phyloP scores from a whole-genome alignment of 805 yeast genomes.

The Diddensiella caesifluorescens region DNA sequence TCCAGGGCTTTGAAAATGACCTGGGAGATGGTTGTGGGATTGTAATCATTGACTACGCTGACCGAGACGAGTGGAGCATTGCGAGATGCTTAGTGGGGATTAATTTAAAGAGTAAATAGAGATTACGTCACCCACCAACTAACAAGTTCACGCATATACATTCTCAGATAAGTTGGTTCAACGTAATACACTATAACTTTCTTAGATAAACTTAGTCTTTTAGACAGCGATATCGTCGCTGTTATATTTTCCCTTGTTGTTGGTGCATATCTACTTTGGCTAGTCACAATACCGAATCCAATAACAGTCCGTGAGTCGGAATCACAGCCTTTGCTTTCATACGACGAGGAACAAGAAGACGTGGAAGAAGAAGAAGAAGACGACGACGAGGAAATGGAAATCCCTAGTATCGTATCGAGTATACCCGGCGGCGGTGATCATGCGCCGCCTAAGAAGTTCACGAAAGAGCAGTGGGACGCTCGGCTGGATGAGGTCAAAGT shows the following conservation, averaged over 20 bases:
- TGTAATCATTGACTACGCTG: constrained; percentile 63
- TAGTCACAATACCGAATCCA: background rate
- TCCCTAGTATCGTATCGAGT: constrained; percentile 4
- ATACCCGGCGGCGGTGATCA: constrained; percentile 2
- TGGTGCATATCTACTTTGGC: too few species aligned
- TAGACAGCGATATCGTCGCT: too few species aligned
- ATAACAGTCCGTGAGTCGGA: too few species aligned
- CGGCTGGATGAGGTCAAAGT: constrained; percentile 23
- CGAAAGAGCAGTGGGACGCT: constrained; percentile 28
- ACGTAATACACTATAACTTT: too few species aligned
- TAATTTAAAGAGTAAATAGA: constrained; percentile 1
- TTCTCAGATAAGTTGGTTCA: too few species aligned
- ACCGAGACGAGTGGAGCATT: constrained; percentile 54
- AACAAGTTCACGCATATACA: too few species aligned
- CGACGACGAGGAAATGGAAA: constrained; percentile 6
- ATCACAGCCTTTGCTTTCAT: constrained; percentile 1
- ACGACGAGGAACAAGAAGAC: background rate
- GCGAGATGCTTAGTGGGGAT: constrained; percentile 40
- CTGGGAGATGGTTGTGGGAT: constrained; percentile 54
- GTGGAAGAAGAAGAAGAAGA: too few species aligned
- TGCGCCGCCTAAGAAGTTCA: constrained; percentile 16
- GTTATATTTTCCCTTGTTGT: too few species aligned
- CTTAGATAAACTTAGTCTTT: too few species aligned
- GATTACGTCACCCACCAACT: too few species aligned
- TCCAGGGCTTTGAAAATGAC: constrained; percentile 28